Conservation (phyloP, 2,329 filamentous ascomycete species). For the Monosporascus sp. region DNA sequence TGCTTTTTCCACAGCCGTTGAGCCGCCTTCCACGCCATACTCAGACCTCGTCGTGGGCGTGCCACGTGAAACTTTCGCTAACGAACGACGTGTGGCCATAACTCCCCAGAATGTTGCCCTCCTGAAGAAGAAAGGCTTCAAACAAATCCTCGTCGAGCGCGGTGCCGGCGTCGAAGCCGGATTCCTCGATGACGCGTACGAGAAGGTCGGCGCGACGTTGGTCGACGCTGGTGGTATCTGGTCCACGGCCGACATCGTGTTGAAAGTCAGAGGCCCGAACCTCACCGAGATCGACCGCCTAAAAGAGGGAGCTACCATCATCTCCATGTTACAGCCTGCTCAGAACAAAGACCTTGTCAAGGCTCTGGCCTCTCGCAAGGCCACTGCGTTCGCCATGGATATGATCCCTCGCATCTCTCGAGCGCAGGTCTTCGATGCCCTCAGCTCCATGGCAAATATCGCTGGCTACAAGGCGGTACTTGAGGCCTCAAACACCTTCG, state of each 20-base stretch:
- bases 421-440: conserved; percentile 81
- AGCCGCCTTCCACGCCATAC: conserved; percentile 56
- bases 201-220: conserved; percentile 70
- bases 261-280: conserved; percentile 77
- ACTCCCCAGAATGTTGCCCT: conserved; percentile 79
- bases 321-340: conserved; percentile 77
- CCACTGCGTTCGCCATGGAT: conserved; percentile 85
- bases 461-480: conserved; percentile 89
- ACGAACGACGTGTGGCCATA: conserved; percentile 78
- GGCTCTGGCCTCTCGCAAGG: conserved; percentile 62
- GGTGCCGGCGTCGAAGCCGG: conserved; percentile 75
- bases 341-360: conserved; percentile 75
- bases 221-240: conserved; percentile 67
- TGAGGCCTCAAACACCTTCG: conserved; percentile 85
- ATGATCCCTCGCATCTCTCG: conserved; percentile 86
- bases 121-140: conserved; percentile 80
- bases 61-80: conserved; percentile 70
- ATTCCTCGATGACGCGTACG: conserved; percentile 72
- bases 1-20: conserved; percentile 26
- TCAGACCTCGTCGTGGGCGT: conserved; percentile 70
- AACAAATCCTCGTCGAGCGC: conserved; percentile 69
- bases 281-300: conserved; percentile 64
- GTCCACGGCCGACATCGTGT: conserved; percentile 68
- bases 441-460: conserved; percentile 93
- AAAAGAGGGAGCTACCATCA: conserved; percentile 65